A percentile compares a stretch with the other conserved stretches of the same genome.
Evolutionary conservation across 768 basidiomycete genomes (phyloP).

Genomic region (Crassisporium funariophilum): DNA sequence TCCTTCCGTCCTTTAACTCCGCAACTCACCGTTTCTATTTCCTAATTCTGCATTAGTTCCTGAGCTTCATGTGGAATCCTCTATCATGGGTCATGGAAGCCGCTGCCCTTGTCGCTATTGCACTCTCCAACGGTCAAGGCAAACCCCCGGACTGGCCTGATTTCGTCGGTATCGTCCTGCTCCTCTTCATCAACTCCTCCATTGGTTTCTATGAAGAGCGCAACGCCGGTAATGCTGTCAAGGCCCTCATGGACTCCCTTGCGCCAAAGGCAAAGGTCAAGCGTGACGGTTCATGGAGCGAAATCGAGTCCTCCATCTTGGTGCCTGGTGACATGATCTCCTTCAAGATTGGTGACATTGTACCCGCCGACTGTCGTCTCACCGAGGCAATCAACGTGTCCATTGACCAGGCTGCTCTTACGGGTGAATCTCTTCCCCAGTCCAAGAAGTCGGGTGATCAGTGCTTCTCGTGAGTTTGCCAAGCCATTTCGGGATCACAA

Average conservation of each 20-base stretch:
- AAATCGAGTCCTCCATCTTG: slow-evolving; percentile 88
- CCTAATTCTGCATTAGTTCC: too few relatives aligned
- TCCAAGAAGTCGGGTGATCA: slow-evolving; percentile 93
- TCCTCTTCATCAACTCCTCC: slow-evolving; percentile 91
- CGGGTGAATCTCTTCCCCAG: slow-evolving; percentile 94
- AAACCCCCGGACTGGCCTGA: slow-evolving; percentile 96
- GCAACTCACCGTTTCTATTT: too few relatives aligned
- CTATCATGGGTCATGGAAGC: slow-evolving; percentile 99
- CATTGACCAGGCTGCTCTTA: slow-evolving; percentile 97
- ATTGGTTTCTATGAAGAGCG: slow-evolving; percentile 99
- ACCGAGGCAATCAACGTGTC: slow-evolving; percentile 97
- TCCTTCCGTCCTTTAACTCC: too few relatives aligned
- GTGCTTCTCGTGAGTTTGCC: slow-evolving; percentile 91
- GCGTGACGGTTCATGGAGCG: slow-evolving; percentile 82
- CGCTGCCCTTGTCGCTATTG: slow-evolving; percentile 92
- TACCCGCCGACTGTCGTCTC: slow-evolving; percentile 96
- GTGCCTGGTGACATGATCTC: slow-evolving; percentile 96
- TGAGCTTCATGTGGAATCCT: slow-evolving; percentile 99
- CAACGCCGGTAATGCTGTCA: slow-evolving; percentile 97
- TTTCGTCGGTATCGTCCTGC: slow-evolving; percentile 93
- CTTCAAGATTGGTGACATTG: slow-evolving; percentile 99
- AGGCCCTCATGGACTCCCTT: slow-evolving; percentile 99
- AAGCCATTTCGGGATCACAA: slow-evolving; percentile 4
- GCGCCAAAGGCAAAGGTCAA: slow-evolving; percentile 96
- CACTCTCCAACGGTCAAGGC: slow-evolving; percentile 87